phyloP scores from a whole-genome alignment of 2,329 filamentous ascomycete genomes.

The Pseudocercospora eumusae region DNA sequence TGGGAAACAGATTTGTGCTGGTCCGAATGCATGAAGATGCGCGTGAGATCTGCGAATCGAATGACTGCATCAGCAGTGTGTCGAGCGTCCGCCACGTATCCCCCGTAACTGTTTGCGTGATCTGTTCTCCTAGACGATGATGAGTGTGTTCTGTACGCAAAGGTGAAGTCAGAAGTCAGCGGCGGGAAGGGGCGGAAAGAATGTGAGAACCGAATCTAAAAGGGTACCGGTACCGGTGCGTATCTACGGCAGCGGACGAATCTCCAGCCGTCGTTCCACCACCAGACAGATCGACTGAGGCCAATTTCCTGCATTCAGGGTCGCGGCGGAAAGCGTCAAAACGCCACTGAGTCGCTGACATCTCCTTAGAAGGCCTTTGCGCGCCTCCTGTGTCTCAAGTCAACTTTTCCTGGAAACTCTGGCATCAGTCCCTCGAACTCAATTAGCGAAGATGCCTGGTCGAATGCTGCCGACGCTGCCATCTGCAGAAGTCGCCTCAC shows the following conservation, averaged over 20 bases:
- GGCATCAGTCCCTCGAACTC: conserved; percentile 10
- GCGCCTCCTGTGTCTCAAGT: conserved; percentile 6
- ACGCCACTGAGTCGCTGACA: conserved; percentile 5
- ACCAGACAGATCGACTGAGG: conserved; percentile 4
- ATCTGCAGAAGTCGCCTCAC: conserved; percentile 74
- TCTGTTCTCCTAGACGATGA: background rate
- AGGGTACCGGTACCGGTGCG: no score
- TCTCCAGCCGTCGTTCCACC: conserved; percentile 1
- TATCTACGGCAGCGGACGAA: background rate
- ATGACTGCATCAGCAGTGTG: no score
- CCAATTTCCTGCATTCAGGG: conserved; percentile 5
- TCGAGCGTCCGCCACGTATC: no score
- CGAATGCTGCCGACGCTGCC: conserved; percentile 82
- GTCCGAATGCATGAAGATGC: background rate
- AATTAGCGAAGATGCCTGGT: conserved; percentile 66
- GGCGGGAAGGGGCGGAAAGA: background rate
- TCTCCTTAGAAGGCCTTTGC: conserved; percentile 7
- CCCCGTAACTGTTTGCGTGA: background rate
- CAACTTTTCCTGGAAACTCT: conserved; percentile 2
- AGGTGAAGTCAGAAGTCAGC: conserved; percentile 13
- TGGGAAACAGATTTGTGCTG: no score
- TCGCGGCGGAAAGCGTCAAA: background rate
- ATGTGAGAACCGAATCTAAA: background rate
- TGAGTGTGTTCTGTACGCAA: background rate
- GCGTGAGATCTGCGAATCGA: background rate